Percentiles rank a stretch among this genome's conserved stretches.
Conservation (phyloP, 192 early-diverging fungal genomes). For the Lunasporangiospora selenospora region DNA sequence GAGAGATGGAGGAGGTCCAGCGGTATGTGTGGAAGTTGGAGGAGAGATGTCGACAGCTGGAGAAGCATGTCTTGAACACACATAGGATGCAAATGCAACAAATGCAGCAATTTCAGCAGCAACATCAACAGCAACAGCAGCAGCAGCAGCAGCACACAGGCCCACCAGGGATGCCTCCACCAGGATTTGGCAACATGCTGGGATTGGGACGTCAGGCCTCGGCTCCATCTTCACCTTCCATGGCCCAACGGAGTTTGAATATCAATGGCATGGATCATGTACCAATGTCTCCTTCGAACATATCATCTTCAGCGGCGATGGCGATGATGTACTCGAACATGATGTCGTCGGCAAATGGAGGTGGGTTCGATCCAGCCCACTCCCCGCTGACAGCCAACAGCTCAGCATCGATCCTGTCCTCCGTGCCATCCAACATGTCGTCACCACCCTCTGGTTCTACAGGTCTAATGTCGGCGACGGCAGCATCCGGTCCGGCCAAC, state of each 20-base stretch:
- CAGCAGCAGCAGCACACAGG: conserved; percentile 32
- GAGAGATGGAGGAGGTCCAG: conserved; percentile 57
- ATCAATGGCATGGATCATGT: conserved; percentile 15
- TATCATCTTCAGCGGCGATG: conserved; percentile 1
- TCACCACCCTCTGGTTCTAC: conserved; percentile 16
- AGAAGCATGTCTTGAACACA: conserved; percentile 31
- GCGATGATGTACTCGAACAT: conserved; percentile 9
- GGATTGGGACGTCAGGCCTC: conserved; percentile 39
- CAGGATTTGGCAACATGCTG: conserved; percentile 26
- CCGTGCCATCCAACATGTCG: conserved; percentile 2
- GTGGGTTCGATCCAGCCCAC: conserved; percentile 15
- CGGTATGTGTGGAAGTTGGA: conserved; percentile 58
- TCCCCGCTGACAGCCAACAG: conserved; percentile 9
- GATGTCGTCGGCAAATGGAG: conserved; percentile 4
- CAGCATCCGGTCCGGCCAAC: background rate
- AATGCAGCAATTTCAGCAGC: conserved; percentile 37
- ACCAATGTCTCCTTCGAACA: background rate
- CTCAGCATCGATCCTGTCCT: conserved; percentile 15
- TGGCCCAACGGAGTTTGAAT: conserved; percentile 9
- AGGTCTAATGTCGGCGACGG: conserved; percentile 9
- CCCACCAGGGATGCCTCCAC: conserved; percentile 36
- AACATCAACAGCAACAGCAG: conserved; percentile 30
- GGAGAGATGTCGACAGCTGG: conserved; percentile 41
- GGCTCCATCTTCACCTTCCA: conserved; percentile 26
- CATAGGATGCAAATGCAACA: conserved; percentile 17